Evolutionary conservation across 257 asterid genomes (phyloP).

Genomic region (Nicotiana undulata): DNA sequence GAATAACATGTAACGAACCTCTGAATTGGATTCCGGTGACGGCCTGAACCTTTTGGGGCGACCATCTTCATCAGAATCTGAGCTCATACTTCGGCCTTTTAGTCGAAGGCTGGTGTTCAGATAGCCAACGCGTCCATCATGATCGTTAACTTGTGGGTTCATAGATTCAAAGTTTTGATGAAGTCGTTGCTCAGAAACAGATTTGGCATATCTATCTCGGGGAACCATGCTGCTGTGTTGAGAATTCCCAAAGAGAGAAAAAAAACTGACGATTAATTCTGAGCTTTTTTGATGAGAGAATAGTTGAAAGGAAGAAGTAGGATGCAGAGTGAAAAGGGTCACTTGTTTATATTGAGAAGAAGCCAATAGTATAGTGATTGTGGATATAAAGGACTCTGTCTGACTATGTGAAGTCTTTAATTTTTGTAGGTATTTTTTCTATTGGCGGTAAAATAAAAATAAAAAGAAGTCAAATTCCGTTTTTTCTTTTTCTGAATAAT

Average conservation of each 20-base stretch:
- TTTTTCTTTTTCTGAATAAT: not conserved
- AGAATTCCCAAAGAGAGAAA: no score
- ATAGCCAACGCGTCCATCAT: not conserved
- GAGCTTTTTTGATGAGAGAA: not conserved
- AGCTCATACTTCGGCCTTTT: not conserved
- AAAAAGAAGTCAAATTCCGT: not conserved
- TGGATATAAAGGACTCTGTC: conserved; percentile 8
- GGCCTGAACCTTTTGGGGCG: not conserved
- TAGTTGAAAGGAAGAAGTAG: not conserved
- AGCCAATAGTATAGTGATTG: conserved; percentile 7
- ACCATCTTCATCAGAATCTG: not conserved
- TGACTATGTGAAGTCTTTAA: not conserved
- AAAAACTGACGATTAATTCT: not conserved
- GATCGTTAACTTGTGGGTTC: not conserved
- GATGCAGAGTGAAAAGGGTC: not conserved
- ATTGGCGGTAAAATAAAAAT: not conserved
- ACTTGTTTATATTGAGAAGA: not conserved
- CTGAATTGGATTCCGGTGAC: not conserved
- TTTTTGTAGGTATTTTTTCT: not conserved
- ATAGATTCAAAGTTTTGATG: not conserved
- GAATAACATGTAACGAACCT: not conserved
- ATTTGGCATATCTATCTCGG: not conserved
- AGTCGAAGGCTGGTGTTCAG: not conserved
- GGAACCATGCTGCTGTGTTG: no score
- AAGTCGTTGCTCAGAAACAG: not conserved